phyloP scores from a whole-genome alignment of 2,329 filamentous ascomycete genomes.

The Neurospora crassa region DNA sequence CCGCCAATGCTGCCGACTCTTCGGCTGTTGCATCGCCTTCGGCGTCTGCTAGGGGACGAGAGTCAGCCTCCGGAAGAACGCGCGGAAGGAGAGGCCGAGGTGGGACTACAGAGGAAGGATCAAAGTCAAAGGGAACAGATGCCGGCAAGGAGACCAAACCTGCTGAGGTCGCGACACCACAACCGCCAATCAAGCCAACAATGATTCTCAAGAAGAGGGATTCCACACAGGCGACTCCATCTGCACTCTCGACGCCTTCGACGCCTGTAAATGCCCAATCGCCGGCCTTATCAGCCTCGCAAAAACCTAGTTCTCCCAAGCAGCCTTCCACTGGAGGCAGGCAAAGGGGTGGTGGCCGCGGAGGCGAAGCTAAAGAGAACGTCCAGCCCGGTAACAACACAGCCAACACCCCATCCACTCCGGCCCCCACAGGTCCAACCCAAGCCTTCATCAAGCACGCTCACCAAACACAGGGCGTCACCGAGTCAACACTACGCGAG shows the following conservation, averaged over 20 bases:
- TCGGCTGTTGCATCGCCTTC: conserved; percentile 4
- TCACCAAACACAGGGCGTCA: conserved; percentile 86
- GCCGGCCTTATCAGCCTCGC: conserved; percentile 21
- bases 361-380: conserved; percentile 11
- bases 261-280: conserved; percentile 22
- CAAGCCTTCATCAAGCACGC: conserved; percentile 74
- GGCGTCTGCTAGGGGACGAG: conserved; percentile 3
- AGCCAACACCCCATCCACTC: conserved; percentile 17
- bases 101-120: conserved; percentile 9
- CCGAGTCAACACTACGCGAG: conserved; percentile 66
- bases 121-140: conserved; percentile 21
- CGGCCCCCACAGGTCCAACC: conserved; percentile 37
- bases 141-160: conserved; percentile 18
- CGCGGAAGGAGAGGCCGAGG: conserved; percentile 15
- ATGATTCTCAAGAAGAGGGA: conserved; percentile 31
- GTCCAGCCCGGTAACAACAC: conserved; percentile 10
- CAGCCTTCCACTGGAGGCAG: background rate
- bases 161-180: conserved; percentile 17
- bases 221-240: conserved; percentile 2
- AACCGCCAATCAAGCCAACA: conserved; percentile 21
- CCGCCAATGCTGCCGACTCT: conserved; percentile 5
- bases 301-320: conserved; percentile 19
- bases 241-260: conserved; percentile 18
- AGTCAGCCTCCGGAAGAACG: conserved; percentile 9
- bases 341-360: conserved; percentile 3